phyloP scores from a whole-genome alignment of 2,329 filamentous ascomycete genomes.

The Sporothrix pallida region DNA sequence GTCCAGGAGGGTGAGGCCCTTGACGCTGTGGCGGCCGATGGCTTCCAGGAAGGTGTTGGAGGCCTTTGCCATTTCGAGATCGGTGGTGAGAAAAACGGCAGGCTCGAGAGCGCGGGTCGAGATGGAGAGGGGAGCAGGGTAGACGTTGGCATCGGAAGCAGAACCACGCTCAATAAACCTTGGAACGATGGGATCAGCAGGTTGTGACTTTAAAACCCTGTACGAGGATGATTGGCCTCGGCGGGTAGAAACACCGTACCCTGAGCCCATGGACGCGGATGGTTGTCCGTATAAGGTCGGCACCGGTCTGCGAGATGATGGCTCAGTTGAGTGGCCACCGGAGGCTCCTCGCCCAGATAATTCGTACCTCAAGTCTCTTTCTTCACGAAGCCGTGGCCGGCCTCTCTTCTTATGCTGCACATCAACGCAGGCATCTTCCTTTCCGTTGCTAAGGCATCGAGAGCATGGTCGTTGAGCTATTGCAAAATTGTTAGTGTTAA shows the following conservation, averaged over 20 bases:
- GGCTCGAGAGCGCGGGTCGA: slow-evolving; percentile 55
- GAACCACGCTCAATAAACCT: slow-evolving; percentile 59
- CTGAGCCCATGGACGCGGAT: slow-evolving; percentile 50
- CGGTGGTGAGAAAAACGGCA: slow-evolving; percentile 63
- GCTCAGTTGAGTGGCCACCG: slow-evolving; percentile 53
- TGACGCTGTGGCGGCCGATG: slow-evolving; percentile 55
- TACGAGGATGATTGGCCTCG: slow-evolving; percentile 53
- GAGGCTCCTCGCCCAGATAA: slow-evolving; percentile 50
- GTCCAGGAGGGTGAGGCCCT: slow-evolving; percentile 60
- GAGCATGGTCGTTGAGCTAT: slow-evolving; percentile 77
- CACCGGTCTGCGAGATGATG: slow-evolving; percentile 55
- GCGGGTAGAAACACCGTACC: slow-evolving; percentile 55
- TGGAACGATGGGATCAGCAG: slow-evolving; percentile 54
- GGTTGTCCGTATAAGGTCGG: slow-evolving; percentile 54
- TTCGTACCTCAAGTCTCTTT: slow-evolving; percentile 66
- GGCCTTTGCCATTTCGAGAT: slow-evolving; percentile 62
- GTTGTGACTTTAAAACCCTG: slow-evolving; percentile 61
- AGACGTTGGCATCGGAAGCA: slow-evolving; percentile 57
- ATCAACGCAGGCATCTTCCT: slow-evolving; percentile 80
- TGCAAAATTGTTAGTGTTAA: background rate
- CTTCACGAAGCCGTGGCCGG: slow-evolving; percentile 76
- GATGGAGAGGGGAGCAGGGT: slow-evolving; percentile 52
- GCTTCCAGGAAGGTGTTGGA: slow-evolving; percentile 63
- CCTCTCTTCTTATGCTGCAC: slow-evolving; percentile 87
- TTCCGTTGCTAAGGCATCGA: slow-evolving; percentile 77